Conservation (phyloP, 345 rosid species). For the Rhodamnia rubescens region DNA sequence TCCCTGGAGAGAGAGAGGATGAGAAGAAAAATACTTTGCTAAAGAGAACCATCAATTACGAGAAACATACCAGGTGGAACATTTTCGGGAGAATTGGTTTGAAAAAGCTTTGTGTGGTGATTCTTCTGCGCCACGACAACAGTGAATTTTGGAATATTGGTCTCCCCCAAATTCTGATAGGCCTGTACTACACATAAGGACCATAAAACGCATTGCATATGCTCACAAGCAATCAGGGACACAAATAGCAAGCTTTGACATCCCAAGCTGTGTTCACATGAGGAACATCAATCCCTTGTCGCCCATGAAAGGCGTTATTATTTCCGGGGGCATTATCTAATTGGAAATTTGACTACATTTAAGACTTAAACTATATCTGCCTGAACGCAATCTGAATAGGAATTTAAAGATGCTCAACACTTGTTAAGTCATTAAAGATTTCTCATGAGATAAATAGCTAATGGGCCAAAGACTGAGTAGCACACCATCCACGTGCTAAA, state of each 20-base stretch:
- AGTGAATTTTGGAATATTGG: constrained; percentile 57
- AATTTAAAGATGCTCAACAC: background rate
- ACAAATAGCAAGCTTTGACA: background rate
- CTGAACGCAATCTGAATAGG: background rate
- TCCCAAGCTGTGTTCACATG: background rate
- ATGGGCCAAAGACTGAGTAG: background rate
- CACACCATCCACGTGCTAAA: background rate
- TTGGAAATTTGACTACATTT: background rate
- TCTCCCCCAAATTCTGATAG: constrained; percentile 53
- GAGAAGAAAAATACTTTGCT: background rate
- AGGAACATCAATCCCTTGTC: background rate
- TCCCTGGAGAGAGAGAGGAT: constrained; percentile 32
- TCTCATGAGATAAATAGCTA: background rate
- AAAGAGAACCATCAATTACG: background rate
- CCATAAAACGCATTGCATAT: background rate
- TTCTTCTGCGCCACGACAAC: constrained; percentile 82
- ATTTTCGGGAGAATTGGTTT: constrained; percentile 43
- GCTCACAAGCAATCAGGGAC: background rate
- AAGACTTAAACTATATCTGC: background rate
- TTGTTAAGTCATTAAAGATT: background rate
- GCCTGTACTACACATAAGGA: constrained; percentile 37
- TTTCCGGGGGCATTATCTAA: background rate
- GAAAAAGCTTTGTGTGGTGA: constrained; percentile 85
- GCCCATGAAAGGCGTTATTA: background rate
- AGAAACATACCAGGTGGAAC: constrained; percentile 70